A percentile compares a stretch with the other conserved stretches of the same genome.
These are phyloP conservation scores for Colletotrichum ledebouriae DNA, from an alignment of 2,329 filamentous ascomycete genomes.

Conservation along the genomic window DNA sequence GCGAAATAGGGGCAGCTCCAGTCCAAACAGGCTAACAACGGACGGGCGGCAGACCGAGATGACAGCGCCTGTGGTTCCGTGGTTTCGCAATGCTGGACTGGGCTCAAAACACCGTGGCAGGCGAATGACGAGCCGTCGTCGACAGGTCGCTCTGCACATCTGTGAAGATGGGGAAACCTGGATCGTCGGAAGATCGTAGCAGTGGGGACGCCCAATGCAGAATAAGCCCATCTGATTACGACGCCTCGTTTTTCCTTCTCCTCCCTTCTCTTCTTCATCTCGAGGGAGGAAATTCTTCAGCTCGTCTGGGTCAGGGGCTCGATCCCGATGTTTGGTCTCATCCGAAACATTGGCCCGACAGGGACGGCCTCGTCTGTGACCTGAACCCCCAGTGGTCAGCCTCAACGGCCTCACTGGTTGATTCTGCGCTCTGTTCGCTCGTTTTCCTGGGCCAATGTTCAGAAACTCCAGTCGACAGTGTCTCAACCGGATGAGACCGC, in stretches of 20 bases:
- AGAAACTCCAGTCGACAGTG: not conserved
- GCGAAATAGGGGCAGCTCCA: constrained; percentile 22
- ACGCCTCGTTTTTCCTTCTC: not conserved
- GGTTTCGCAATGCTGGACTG: constrained; percentile 33
- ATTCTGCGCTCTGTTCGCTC: constrained; percentile 2
- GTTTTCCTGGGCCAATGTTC: constrained; percentile 27
- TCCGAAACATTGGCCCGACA: constrained; percentile 46
- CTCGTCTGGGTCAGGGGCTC: constrained; percentile 17
- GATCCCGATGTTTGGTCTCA: constrained; percentile 38
- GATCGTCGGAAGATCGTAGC: constrained; percentile 40
- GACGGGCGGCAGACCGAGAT: constrained; percentile 18
- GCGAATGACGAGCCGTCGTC: constrained; percentile 26
- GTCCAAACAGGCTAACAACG: constrained; percentile 26
- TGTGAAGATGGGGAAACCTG: constrained; percentile 41
- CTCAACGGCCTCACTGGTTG: constrained; percentile 44
- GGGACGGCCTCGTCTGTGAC: constrained; percentile 33
- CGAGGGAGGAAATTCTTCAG: constrained; percentile 1
- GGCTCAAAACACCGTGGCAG: constrained; percentile 5
- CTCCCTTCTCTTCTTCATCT: not conserved
- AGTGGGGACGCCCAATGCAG: not conserved
- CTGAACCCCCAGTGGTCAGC: constrained; percentile 11
- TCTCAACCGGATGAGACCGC: constrained; percentile 3
- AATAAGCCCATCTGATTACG: not conserved
- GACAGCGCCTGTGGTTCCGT: constrained; percentile 17
- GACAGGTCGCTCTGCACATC: constrained; percentile 13